Evolutionary conservation across 2,329 filamentous ascomycete genomes (phyloP), one percentile per base, ranked within the genome.

Genomic region (Gaeumannomyces sp.): DNA sequence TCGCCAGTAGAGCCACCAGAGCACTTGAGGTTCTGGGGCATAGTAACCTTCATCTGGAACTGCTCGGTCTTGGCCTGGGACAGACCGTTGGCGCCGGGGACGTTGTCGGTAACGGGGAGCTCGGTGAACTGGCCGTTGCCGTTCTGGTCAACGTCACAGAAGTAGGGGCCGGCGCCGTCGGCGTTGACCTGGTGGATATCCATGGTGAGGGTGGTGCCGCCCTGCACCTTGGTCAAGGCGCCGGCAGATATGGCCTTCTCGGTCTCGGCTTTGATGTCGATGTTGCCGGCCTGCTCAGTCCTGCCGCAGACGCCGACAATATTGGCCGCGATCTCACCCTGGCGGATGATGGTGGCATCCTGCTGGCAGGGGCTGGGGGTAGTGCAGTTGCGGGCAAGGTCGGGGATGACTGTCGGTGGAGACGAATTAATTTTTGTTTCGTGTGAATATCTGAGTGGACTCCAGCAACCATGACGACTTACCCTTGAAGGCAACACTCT

Each of bases 311-410:
- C 28, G 53, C 35, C 61, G 59, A 85, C 84, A 3, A 81, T 71
- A 68, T 83, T 83, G 65, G 77, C 74, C 3, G 70, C 66, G 68
- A 84, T 80, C 76, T 85, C 79, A 8, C 80, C 80, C 65, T 86
- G 83, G 58, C 81, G 79, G 74, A 89, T 89, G 69, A 88, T 80
- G 59, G 85, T 87, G 10, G 85, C 79, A 67, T 89, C 86, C 68
- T 85, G 83, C 70, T 70, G 68, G 65, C 68, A 70, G 7, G 68
- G 68, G 57, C 64, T 66, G 64, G 68, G 68, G 28, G 53, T 29
- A 1, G 67, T 68, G 67, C 68, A 70, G 66, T 70, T 70, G 8
- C 68, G 62, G 5, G 86, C 83, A 68, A 86, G 78, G 65, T 73
- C 74, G 56, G 80, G 73, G 68, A 85, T 79, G 64, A 87, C 80